Conservation (phyloP, 2,329 filamentous ascomycete species). For the Exophiala aquamarina region DNA sequence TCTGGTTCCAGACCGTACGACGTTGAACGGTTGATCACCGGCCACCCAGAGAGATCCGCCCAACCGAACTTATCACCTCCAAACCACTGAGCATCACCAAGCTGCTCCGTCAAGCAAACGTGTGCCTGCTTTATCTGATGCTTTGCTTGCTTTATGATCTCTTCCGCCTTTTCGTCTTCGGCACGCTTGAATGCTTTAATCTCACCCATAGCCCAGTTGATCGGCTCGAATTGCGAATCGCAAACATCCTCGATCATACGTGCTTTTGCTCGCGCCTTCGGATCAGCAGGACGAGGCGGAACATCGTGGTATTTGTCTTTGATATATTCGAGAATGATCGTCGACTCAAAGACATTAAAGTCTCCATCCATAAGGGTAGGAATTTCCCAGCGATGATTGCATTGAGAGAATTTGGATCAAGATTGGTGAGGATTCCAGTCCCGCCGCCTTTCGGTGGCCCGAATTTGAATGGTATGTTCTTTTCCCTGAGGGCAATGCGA, state of each 20-base stretch:
- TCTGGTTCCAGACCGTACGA: constrained; percentile 7
- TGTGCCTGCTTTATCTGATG: constrained; percentile 1
- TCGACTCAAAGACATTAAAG: constrained; percentile 14
- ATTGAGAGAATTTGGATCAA: background rate
- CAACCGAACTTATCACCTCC: constrained; percentile 11
- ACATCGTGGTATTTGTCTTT: constrained; percentile 13
- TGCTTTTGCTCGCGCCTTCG: constrained; percentile 9
- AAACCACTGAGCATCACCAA: constrained; percentile 6
- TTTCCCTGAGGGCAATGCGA: constrained; percentile 14
- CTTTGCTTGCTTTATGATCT: constrained; percentile 4
- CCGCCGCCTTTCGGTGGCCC: background rate
- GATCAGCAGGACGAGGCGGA: background rate
- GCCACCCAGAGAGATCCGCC: constrained; percentile 8
- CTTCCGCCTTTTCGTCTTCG: constrained; percentile 1
- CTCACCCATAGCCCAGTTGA: constrained; percentile 14
- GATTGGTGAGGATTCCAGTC: background rate
- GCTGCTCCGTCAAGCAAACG: constrained; percentile 2
- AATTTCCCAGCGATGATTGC: constrained; percentile 10
- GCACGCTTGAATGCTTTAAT: constrained; percentile 10
- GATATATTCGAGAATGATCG: constrained; percentile 17
- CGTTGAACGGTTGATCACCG: constrained; percentile 10
- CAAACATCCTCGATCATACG: constrained; percentile 17
- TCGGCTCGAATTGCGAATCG: constrained; percentile 11
- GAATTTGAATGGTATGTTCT: constrained; percentile 6
- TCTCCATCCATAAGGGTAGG: constrained; percentile 10